phyloP scores from a whole-genome alignment of 164 flowering plant genomes.

The Chimonanthus salicifolius region DNA sequence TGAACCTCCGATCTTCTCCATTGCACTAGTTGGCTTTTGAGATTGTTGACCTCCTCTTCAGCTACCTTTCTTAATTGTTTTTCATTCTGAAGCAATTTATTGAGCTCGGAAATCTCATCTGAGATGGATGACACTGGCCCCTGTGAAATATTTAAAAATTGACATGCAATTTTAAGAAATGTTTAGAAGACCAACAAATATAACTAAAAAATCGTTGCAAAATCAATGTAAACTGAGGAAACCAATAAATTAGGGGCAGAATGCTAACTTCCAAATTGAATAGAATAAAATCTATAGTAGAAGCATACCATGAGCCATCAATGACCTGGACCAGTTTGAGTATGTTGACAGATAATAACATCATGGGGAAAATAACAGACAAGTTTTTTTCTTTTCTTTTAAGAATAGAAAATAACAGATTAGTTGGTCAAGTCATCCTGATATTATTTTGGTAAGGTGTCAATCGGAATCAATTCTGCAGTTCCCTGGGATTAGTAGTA shows the following conservation, averaged over 20 bases:
- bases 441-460: not conserved
- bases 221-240: not conserved
- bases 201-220: not conserved
- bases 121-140: constrained; percentile 18
- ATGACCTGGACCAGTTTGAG: not conserved
- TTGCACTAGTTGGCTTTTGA: constrained; percentile 54
- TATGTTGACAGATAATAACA: too few relatives aligned
- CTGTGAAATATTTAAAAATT: constrained; percentile 9
- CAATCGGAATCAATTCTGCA: not conserved
- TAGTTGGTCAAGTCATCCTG: not conserved
- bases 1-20: constrained; percentile 72
- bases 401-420: not conserved
- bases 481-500: not conserved
- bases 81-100: constrained; percentile 61
- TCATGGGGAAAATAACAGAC: too few relatives aligned
- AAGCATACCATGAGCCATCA: not conserved
- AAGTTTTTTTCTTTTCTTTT: too few relatives aligned
- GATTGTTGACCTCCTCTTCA: constrained; percentile 62
- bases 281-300: too few relatives aligned
- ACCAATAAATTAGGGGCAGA: not conserved
- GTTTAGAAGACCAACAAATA: not conserved
- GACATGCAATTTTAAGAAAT: too few relatives aligned
- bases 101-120: constrained; percentile 54
- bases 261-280: not conserved
- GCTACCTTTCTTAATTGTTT: constrained; percentile 53